Conservation (phyloP, 2,329 filamentous ascomycete genomes). For the Cryphonectria japonica region DNA sequence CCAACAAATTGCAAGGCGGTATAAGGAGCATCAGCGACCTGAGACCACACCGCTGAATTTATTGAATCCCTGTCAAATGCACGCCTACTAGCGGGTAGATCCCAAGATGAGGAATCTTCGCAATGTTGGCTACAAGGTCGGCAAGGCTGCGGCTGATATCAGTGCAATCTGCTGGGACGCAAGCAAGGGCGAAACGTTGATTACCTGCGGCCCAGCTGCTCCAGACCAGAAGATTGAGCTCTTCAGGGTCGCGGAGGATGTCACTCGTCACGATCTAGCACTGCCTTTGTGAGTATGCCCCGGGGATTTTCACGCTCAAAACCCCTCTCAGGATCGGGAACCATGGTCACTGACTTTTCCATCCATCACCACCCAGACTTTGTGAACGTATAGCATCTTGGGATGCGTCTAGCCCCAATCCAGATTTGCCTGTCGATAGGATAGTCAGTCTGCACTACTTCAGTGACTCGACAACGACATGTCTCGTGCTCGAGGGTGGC, state of each 20-base stretch:
- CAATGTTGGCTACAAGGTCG: constrained; percentile 72
- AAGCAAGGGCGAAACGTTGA: constrained; percentile 75
- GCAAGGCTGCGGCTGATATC: constrained; percentile 64
- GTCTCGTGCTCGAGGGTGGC: constrained; percentile 84
- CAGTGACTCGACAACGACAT: constrained; percentile 75
- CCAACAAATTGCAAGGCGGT: constrained; percentile 5
- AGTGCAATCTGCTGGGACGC: constrained; percentile 87
- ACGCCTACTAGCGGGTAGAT: neutral
- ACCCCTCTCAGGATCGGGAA: neutral
- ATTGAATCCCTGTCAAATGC: neutral
- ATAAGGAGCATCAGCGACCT: neutral
- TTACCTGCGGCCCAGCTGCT: constrained; percentile 79
- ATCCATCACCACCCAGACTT: constrained; percentile 33
- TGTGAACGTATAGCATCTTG: constrained; percentile 71
- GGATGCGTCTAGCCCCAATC: constrained; percentile 82
- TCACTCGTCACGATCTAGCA: constrained; percentile 29
- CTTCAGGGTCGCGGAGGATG: constrained; percentile 53
- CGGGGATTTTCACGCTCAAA: neutral
- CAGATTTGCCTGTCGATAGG: constrained; percentile 74
- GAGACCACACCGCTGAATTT: neutral
- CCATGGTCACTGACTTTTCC: constrained; percentile 4
- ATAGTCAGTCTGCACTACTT: constrained; percentile 85
- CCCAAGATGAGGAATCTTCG: constrained; percentile 83
- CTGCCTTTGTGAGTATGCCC: constrained; percentile 43
- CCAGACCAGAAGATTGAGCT: constrained; percentile 75